A percentile compares a stretch with the other conserved stretches of the same genome.
These are phyloP conservation scores for Orbilia brochopaga DNA, from an alignment of 2,329 filamentous ascomycete genomes.

Conservation along the genomic window DNA sequence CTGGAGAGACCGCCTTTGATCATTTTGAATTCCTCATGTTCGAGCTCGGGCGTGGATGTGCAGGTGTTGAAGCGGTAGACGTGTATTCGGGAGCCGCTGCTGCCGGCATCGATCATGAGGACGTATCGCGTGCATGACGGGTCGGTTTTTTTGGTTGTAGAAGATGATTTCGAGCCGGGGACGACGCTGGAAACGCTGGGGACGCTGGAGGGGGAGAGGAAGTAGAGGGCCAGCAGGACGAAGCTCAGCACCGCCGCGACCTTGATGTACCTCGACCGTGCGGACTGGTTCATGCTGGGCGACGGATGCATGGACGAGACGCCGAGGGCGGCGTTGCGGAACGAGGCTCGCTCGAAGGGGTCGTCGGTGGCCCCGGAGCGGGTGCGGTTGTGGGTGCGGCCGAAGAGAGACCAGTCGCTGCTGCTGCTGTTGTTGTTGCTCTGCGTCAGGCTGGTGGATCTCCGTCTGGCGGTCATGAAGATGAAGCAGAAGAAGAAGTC, in stretches of 20 bases:
- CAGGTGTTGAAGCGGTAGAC: conserved; percentile 99
- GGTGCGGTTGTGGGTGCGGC: conserved; percentile 42
- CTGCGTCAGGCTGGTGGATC: conserved; percentile 49
- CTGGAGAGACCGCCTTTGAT: conserved; percentile 87
- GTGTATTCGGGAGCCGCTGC: conserved; percentile 96
- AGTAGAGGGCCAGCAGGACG: conserved; percentile 53
- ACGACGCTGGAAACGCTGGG: conserved; percentile 18
- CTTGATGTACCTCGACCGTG: conserved; percentile 54
- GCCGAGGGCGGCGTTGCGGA: conserved; percentile 38
- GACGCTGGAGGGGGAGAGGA: conserved; percentile 35
- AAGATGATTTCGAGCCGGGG: conserved; percentile 16
- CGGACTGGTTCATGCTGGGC: conserved; percentile 44
- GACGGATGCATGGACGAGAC: conserved; percentile 27
- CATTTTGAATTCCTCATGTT: conserved; percentile 91
- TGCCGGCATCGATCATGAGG: conserved; percentile 97
- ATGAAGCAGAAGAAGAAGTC: conserved; percentile 9
- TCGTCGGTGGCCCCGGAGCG: conserved; percentile 47
- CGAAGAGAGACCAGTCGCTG: conserved; percentile 47
- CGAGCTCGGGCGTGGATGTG: conserved; percentile 89
- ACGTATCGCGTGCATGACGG: conserved; percentile 67
- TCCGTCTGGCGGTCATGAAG: conserved; percentile 48
- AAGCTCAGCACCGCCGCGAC: conserved; percentile 53
- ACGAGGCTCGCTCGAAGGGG: conserved; percentile 48
- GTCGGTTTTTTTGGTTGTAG: conserved; percentile 19
- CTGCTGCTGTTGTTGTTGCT: conserved; percentile 38